phyloP scores from a whole-genome alignment of 2,329 filamentous ascomycete genomes.

The Lecanicillium sp. region DNA sequence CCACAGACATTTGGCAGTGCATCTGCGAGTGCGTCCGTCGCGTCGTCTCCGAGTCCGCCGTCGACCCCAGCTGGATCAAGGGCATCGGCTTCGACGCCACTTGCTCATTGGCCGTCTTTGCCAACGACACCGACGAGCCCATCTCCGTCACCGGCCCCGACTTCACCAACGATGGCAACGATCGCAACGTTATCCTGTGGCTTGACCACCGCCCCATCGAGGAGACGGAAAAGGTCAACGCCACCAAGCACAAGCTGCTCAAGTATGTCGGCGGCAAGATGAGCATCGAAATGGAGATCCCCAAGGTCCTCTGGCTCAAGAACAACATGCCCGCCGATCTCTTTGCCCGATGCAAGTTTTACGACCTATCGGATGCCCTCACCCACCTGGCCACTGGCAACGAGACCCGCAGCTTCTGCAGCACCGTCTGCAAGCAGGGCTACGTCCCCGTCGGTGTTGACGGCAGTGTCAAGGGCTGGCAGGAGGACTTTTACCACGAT shows the following conservation, averaged over 20 bases:
- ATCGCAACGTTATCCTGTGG: slow-evolving; percentile 95
- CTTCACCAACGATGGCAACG: slow-evolving; percentile 67
- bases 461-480: slow-evolving; percentile 96
- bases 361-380: slow-evolving; percentile 85
- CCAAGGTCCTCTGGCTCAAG: slow-evolving; percentile 97
- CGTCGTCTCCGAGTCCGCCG: slow-evolving; percentile 72
- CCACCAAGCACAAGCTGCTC: slow-evolving; percentile 83
- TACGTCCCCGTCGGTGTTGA: slow-evolving; percentile 96
- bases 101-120: slow-evolving; percentile 92
- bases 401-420: slow-evolving; percentile 90
- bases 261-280: slow-evolving; percentile 96
- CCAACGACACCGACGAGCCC: slow-evolving; percentile 81
- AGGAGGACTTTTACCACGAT: slow-evolving; percentile 81
- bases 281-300: slow-evolving; percentile 99
- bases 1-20: slow-evolving; percentile 90
- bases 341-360: slow-evolving; percentile 93
- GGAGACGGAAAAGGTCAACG: slow-evolving; percentile 90
- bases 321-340: slow-evolving; percentile 92
- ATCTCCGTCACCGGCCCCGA: slow-evolving; percentile 82
- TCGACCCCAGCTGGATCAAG: slow-evolving; percentile 67
- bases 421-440: slow-evolving; percentile 94
- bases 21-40: slow-evolving; percentile 84
- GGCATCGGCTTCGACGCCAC: slow-evolving; percentile 97
- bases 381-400: slow-evolving; percentile 91
- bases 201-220: slow-evolving; percentile 88